A percentile compares a stretch with the other conserved stretches of the same genome.
Conservation (phyloP, 2,329 filamentous ascomycete species). For the Neonectria punicea region DNA sequence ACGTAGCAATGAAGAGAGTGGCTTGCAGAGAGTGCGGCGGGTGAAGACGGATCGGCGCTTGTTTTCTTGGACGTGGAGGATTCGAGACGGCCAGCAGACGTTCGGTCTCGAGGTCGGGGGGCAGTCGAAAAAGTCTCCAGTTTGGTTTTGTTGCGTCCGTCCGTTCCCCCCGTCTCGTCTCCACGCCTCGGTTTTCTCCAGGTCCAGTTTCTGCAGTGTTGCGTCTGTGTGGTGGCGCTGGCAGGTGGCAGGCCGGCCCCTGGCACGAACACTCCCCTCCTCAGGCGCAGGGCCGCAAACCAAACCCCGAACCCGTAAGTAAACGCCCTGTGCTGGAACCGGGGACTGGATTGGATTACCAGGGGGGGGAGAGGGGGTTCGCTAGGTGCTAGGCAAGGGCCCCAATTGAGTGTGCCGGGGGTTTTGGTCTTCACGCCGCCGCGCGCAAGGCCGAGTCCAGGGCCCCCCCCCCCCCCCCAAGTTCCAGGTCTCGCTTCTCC, state of each 20-base stretch:
- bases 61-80: slow-evolving; percentile 16
- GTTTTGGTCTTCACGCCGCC: slow-evolving; percentile 12
- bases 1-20: not conserved
- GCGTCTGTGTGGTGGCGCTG: not conserved
- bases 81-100: not conserved
- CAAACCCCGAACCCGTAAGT: too few species aligned
- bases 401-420: slow-evolving; percentile 15
- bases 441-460: not conserved
- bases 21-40: slow-evolving; percentile 9
- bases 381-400: not conserved
- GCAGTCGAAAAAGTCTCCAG: not conserved
- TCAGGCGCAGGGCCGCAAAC: too few species aligned
- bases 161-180: too few species aligned
- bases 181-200: not conserved
- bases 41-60: slow-evolving; percentile 29
- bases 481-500: slow-evolving; percentile 16
- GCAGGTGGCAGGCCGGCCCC: not conserved
- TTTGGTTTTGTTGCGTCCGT: too few species aligned
- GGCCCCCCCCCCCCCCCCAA: not conserved
- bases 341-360: slow-evolving; percentile 13
- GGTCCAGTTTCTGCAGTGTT: not conserved
- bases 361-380: not conserved
- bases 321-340: not conserved
- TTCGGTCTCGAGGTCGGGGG: not conserved
- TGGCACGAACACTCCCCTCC: slow-evolving; percentile 1